Evolutionary conservation across 2,329 filamentous ascomycete genomes (phyloP), one percentile per base, ranked within the genome.

Genomic region (Fusarium sp.): DNA sequence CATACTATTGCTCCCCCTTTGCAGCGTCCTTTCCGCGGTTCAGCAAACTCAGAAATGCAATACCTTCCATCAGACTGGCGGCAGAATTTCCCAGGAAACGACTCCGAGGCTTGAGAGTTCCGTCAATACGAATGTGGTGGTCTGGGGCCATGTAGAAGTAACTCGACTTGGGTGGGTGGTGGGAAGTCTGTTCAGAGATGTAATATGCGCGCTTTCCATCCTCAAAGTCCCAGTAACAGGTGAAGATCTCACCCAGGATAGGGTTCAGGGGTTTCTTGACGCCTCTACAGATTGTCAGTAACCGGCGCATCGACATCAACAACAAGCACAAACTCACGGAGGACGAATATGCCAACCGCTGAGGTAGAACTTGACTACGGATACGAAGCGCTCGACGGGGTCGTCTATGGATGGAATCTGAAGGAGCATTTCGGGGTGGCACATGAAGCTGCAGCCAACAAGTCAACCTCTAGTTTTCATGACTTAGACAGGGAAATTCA

Each of bases 341-440:
- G 96, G 96, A 83, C 96, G 96, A 81, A 99, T 98, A 83, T 99
- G 96, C 96, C 96, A 99, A 79, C 96, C 96, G 83, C 95, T 98
- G 50, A 99, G 87, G 83, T 99, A 99, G 83, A 99, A 99, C 84
- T 97, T 98, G 81, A 98, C 94, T 56, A 99, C 96, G 20, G 95
- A 94, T 36, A 98, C 91, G 80, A 99, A 99, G 81, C 96, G 91
- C 79, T 96, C 87, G 64, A 94, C 86, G 3, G 96, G 96, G 80
- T 99, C 96, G 58, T 98, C 93, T 77, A 98, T 93, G 53, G 90
- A 86, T 50, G 96, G 90, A 83, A 98, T 96, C 39, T 93, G 92
- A 9, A 99, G 90, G 38, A 99, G 91, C 80, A 95, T 97, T 84
- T 99, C 96, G 45, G 96, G 96, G 81, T 99, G 96, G 78, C 96